These are phyloP conservation scores for Pistacia atlantica DNA, from an alignment of 345 rosid genomes.

Conservation along the genomic window DNA sequence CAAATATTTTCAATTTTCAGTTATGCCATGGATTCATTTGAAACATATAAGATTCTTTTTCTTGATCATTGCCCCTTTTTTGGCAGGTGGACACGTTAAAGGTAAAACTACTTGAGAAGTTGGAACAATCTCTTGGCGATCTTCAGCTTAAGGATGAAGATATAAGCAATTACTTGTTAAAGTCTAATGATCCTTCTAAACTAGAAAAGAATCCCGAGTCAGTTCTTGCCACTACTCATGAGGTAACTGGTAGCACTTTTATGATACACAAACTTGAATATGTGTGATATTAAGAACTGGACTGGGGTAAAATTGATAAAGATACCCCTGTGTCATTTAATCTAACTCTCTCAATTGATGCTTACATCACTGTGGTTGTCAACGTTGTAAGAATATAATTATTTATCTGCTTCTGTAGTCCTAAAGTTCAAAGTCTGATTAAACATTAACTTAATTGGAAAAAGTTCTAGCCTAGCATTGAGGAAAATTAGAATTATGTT, in stretches of 20 bases:
- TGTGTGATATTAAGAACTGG: constrained; percentile 1
- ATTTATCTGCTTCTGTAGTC: not conserved
- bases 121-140: constrained; percentile 82
- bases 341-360: too few relatives aligned
- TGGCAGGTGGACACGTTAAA: constrained; percentile 81
- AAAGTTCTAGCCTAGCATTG: not conserved
- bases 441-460: not conserved
- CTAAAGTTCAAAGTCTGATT: not conserved
- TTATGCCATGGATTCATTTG: not conserved
- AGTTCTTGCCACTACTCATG: constrained; percentile 43
- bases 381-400: not conserved
- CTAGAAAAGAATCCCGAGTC: constrained; percentile 39
- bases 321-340: not conserved
- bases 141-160: constrained; percentile 63
- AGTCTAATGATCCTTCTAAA: constrained; percentile 45
- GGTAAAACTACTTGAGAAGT: constrained; percentile 83
- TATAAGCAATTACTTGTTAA: constrained; percentile 34
- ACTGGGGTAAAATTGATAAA: not conserved
- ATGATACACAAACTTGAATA: constrained; percentile 14
- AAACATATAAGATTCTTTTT: not conserved
- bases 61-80: not conserved
- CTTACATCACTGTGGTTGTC: not conserved
- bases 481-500: not conserved
- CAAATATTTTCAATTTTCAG: not conserved
- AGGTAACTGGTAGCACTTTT: constrained; percentile 49